A percentile compares a stretch with the other conserved stretches of the same genome.
Evolutionary conservation across 192 early-diverging fungal species (phyloP).

Genomic region (Podila clonocystis): DNA sequence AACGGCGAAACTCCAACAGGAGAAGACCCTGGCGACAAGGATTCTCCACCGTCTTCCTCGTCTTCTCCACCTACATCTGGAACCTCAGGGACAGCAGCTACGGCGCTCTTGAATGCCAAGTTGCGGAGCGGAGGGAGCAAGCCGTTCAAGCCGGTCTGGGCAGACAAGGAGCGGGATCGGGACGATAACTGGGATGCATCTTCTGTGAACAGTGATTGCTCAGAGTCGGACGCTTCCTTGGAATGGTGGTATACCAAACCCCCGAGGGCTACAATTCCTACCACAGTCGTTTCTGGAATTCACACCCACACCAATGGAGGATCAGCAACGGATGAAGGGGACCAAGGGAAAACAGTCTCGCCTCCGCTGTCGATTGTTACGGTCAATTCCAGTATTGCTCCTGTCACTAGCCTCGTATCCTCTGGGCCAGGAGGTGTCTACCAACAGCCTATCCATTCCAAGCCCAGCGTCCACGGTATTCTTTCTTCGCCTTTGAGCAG

Average conservation of each 20-base stretch:
- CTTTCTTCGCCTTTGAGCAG: not conserved
- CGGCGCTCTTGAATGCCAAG: not conserved
- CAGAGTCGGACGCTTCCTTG: conserved; percentile 27
- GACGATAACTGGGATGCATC: conserved; percentile 44
- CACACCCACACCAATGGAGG: not conserved
- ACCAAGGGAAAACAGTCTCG: not conserved
- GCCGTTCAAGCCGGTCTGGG: conserved; percentile 36
- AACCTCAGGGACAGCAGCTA: not conserved
- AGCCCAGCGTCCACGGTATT: not conserved
- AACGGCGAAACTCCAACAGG: not conserved
- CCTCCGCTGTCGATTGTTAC: not conserved
- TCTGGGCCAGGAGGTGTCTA: not conserved
- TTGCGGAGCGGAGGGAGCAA: not conserved
- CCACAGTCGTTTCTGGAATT: not conserved
- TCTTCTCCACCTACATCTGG: not conserved
- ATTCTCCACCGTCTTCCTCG: not conserved
- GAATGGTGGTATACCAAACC: conserved; percentile 50
- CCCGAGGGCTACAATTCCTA: conserved; percentile 12
- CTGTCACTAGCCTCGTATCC: not conserved
- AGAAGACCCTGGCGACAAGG: not conserved
- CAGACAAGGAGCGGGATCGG: conserved; percentile 24
- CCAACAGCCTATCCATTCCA: conserved; percentile 2
- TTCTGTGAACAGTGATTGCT: conserved; percentile 32
- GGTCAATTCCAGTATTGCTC: not conserved
- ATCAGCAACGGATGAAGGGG: too few relatives aligned